Evolutionary conservation across 2,329 filamentous ascomycete genomes (phyloP).

Genomic region (Pseudogymnoascus sp.): DNA sequence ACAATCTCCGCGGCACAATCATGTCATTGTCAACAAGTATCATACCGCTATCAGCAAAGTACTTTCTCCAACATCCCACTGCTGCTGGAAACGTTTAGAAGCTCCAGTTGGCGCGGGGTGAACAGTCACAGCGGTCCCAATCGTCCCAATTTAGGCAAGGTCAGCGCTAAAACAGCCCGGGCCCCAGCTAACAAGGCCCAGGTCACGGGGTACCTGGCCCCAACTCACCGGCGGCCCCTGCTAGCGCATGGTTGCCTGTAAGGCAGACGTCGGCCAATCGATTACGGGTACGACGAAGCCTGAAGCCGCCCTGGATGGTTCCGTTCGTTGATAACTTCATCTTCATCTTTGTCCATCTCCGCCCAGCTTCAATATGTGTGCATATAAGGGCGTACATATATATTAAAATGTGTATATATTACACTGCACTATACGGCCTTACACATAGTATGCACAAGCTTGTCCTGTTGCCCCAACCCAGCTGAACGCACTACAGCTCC

Average conservation of each 20-base stretch:
- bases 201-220: constrained; percentile 7
- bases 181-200: neutral
- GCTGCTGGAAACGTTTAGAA: neutral
- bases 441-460: neutral
- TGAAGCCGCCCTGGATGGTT: neutral
- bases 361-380: neutral
- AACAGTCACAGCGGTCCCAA: neutral
- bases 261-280: constrained; percentile 4
- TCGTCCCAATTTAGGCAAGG: neutral
- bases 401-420: neutral
- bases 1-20: neutral
- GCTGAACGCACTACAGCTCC: neutral
- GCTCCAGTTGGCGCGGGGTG: neutral
- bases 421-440: too few species aligned
- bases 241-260: neutral
- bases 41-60: neutral
- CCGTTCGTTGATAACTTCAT: neutral
- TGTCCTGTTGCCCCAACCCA: neutral
- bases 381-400: neutral
- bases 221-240: neutral
- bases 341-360: neutral
- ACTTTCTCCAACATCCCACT: neutral
- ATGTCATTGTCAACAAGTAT: neutral
- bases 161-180: neutral
- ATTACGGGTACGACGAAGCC: neutral